Base-by-base conservation (phyloP, 768 basidiomycete species). In the Leccinellum rugosiceps region DNA sequence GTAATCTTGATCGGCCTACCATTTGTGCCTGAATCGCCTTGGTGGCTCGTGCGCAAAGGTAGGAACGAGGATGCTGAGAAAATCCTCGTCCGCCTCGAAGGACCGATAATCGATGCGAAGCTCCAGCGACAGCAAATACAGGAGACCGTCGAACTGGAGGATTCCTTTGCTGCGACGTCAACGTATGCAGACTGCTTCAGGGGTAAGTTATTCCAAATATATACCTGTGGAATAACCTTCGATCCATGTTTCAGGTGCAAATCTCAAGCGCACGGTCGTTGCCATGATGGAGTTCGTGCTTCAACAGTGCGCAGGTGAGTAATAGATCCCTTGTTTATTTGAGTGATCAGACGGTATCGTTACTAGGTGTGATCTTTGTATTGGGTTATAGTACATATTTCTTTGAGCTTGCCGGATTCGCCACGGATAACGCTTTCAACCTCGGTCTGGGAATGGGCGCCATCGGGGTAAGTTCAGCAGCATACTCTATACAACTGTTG, bases 341-440 rank as follows among this genome's bases (percentile, higher is more conserved):
- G 1, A n/a, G 11, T 45, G 43, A 49, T 3, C 15, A 14, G 9
- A 44, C 14, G 1, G 17, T 41, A 21, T n/a, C n/a, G n/a, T 49
- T 46, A 41, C 44, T 21, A 69, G 69, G 69, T 31, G 65, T 68
- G 2, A 61, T 65, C 31, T 71, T 70, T 52, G 62, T 69, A 6
- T 53, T 69, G 52, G 64, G 66, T n/a, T 70, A 50, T 50, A 67
- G 68, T 15, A 65, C 65, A 48, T 75, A 74, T 65, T 74, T 74
- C 58, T 74, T 74, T 35, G 71, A 74, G 57, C 74, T 75, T 34
- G 66, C 73, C 14, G 70, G 73, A 25, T 73, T 74, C 50, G 53
- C 62, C 4, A 44, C 58, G 13, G 51, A 43, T 52, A 65, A 68
- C 1, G 71, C 74, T 1, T 75, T 75, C 53, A 62, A 72, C 53